Evolutionary conservation across 2,329 filamentous ascomycete genomes (phyloP).

Genomic region (Helotiales sp.): DNA sequence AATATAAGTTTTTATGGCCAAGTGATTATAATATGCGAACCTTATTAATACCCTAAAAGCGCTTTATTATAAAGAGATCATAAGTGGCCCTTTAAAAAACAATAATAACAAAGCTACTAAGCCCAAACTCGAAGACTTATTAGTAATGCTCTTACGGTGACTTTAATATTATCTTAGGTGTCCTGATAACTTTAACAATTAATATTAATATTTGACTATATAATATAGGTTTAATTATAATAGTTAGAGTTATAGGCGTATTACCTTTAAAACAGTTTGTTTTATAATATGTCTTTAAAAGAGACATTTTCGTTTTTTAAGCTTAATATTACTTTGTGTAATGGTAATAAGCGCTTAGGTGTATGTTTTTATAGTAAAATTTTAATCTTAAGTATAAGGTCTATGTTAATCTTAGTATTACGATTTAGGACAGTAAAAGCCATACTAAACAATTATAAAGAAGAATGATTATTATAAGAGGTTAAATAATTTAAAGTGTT

Average conservation of each 20-base stretch:
- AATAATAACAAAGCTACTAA: too few species aligned
- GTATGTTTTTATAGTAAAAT: background rate
- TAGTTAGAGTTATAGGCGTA: background rate
- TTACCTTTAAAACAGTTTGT: background rate
- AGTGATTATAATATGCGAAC: slow-evolving; percentile 5
- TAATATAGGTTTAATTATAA: background rate
- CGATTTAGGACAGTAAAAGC: background rate
- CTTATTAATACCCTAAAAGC: background rate
- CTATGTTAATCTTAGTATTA: background rate
- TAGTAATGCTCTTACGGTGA: too few species aligned
- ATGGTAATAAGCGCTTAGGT: slow-evolving; percentile 1
- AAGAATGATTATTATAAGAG: background rate
- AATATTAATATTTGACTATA: background rate
- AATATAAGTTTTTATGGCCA: slow-evolving; percentile 8
- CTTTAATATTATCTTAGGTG: too few species aligned
- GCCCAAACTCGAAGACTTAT: too few species aligned
- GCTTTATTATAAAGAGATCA: slow-evolving; percentile 8
- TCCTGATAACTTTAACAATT: background rate
- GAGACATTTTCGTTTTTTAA: slow-evolving; percentile 2
- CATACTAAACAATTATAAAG: background rate
- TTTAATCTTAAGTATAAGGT: slow-evolving; percentile 1
- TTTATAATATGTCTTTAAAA: background rate
- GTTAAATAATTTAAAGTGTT: background rate
- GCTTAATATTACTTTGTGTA: background rate
- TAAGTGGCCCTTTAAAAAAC: background rate